Evolutionary conservation across 176 grass and related monocot species (phyloP).

Genomic region (Oryza australiensis): DNA sequence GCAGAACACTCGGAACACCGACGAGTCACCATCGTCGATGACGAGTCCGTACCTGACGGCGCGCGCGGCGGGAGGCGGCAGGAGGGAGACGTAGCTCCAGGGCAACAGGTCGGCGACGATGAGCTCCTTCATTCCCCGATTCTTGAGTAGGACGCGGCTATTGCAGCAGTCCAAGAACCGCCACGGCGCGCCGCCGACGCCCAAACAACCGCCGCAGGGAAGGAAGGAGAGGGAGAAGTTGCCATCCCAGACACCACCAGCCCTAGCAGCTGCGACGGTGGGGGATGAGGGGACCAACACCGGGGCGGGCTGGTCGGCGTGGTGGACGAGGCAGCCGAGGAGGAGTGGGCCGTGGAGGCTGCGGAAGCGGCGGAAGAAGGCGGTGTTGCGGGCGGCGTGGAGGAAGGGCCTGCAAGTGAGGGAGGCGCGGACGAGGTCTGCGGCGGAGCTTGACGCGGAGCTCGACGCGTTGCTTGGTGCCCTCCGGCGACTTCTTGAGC

Average conservation of each 20-base stretch:
- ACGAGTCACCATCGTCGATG: slow-evolving; percentile 34
- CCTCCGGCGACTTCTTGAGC: slow-evolving; percentile 71
- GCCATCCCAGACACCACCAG: background rate
- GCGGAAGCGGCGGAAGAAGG: slow-evolving; percentile 54
- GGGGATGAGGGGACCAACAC: background rate
- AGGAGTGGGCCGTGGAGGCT: slow-evolving; percentile 44
- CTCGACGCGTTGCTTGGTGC: slow-evolving; percentile 81
- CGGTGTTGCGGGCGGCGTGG: no score
- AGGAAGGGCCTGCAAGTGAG: no score
- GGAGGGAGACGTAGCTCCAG: slow-evolving; percentile 8
- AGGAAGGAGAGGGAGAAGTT: slow-evolving; percentile 40
- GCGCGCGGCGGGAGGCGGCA: background rate
- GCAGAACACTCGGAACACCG: slow-evolving; percentile 28
- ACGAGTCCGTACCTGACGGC: slow-evolving; percentile 43
- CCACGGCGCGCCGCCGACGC: slow-evolving; percentile 4
- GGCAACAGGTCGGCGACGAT: slow-evolving; percentile 36
- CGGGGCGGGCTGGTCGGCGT: background rate
- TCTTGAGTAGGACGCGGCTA: slow-evolving; percentile 26
- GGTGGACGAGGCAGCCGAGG: slow-evolving; percentile 34
- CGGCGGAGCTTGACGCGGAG: no score
- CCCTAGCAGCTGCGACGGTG: background rate
- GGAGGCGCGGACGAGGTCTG: no score
- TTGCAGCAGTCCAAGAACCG: slow-evolving; percentile 43
- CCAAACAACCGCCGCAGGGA: slow-evolving; percentile 18
- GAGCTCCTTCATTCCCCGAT: background rate